A percentile compares a stretch with the other conserved stretches of the same genome.
These are phyloP conservation scores for Trichoderma reesei DNA, from an alignment of 495 filamentous ascomycete genomes.

Conservation along the genomic window DNA sequence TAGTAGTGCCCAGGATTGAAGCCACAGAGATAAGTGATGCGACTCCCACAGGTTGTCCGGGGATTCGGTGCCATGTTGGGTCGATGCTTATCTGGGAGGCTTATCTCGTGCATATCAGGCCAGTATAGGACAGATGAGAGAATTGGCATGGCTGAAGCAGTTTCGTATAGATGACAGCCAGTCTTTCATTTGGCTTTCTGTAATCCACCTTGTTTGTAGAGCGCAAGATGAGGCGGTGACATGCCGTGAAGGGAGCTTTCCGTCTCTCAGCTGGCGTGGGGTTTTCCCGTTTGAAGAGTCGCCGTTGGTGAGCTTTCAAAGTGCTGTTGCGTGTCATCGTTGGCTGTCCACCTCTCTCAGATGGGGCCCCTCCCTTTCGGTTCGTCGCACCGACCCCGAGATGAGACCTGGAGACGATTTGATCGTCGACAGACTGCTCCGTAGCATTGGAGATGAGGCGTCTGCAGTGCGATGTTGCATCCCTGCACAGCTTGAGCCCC, in stretches of 20 bases:
- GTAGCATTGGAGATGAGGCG: background rate
- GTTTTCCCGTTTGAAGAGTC: too few relatives aligned
- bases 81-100: constrained; percentile 7
- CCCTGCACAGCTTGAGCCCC: background rate
- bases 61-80: background rate
- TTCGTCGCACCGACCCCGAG: background rate
- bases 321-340: too few relatives aligned
- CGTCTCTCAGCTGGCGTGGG: too few relatives aligned
- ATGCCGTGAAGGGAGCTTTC: too few relatives aligned
- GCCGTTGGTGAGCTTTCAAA: too few relatives aligned
- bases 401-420: background rate
- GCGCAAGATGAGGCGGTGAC: too few relatives aligned
- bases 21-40: constrained; percentile 4
- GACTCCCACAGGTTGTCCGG: background rate
- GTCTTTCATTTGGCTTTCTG: background rate
- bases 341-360: background rate
- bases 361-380: background rate
- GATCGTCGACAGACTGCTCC: background rate
- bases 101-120: background rate
- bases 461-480: background rate
- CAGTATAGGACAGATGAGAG: too few relatives aligned
- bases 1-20: constrained; percentile 1
- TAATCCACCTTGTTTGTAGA: too few relatives aligned
- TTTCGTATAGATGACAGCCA: background rate
- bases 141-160: background rate